phyloP scores from a whole-genome alignment of 306 rosid genomes.

The Fragaria iinumae region DNA sequence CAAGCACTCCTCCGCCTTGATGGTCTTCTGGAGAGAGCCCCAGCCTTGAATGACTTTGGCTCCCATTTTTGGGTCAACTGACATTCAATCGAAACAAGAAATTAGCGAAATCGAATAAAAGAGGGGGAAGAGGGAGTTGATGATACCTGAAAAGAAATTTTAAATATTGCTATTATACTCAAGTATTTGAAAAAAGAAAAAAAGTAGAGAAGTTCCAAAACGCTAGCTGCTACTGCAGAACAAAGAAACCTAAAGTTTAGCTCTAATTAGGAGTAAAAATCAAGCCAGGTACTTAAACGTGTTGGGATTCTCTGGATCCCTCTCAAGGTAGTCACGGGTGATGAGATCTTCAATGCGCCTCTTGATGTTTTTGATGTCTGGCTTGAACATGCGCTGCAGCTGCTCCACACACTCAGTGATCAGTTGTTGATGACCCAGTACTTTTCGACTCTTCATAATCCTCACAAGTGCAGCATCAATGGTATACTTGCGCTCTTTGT shows the following conservation, averaged over 20 bases:
- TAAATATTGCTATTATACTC: too few relatives aligned
- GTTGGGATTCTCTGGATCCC: conserved; percentile 54
- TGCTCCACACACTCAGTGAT: conserved; percentile 67
- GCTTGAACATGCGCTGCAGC: conserved; percentile 72
- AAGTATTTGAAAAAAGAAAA: too few relatives aligned
- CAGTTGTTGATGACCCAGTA: conserved; percentile 55
- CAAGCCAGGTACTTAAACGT: conserved; percentile 54
- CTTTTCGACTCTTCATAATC: conserved; percentile 75
- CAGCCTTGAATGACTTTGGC: too few relatives aligned
- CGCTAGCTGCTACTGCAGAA: neutral
- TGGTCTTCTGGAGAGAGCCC: too few relatives aligned
- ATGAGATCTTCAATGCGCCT: conserved; percentile 80
- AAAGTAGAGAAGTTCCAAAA: too few relatives aligned
- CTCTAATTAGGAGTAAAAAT: neutral
- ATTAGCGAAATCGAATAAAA: too few relatives aligned
- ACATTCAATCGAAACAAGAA: too few relatives aligned
- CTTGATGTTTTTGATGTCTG: conserved; percentile 69
- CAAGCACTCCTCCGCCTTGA: conserved; percentile 52
- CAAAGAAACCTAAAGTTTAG: neutral
- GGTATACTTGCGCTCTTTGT: conserved; percentile 71
- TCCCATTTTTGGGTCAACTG: too few relatives aligned
- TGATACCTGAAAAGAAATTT: too few relatives aligned
- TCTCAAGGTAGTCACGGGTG: conserved; percentile 59
- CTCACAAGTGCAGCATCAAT: conserved; percentile 87
- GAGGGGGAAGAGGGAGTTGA: too few relatives aligned